These are phyloP conservation scores for Candida palmyrensis DNA, from an alignment of 805 yeast genomes.

Conservation along the genomic window DNA sequence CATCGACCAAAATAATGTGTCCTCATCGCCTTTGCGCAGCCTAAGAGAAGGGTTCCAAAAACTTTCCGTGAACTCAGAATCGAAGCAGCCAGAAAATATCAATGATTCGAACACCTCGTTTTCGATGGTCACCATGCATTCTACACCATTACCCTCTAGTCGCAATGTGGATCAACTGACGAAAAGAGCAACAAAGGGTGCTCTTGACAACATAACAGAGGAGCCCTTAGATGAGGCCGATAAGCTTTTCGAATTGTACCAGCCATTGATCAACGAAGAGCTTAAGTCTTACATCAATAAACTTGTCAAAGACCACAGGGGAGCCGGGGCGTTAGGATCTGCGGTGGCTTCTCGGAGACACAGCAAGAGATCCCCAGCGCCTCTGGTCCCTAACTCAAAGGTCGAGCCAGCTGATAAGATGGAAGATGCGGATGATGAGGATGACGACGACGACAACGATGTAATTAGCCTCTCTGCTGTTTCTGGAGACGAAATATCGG, in stretches of 20 bases:
- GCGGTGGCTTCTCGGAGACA: too few species aligned
- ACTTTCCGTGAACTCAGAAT: too few species aligned
- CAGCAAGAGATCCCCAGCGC: too few species aligned
- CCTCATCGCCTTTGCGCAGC: too few species aligned
- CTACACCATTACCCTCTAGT: too few species aligned
- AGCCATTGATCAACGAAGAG: constrained; percentile 14
- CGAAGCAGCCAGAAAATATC: too few species aligned
- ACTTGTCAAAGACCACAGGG: constrained; percentile 2
- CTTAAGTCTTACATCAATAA: constrained; percentile 13
- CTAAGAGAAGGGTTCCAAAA: too few species aligned
- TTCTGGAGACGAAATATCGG: too few species aligned
- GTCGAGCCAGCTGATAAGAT: constrained; percentile 4
- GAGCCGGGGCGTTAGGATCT: not conserved
- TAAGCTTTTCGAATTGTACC: constrained; percentile 11
- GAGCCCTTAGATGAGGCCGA: constrained; percentile 5
- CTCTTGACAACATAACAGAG: not conserved
- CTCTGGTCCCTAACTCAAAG: too few species aligned
- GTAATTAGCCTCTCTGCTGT: constrained; percentile 1
- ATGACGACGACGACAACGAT: constrained; percentile 1
- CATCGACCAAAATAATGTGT: constrained; percentile 3
- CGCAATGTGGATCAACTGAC: not conserved
- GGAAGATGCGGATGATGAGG: constrained; percentile 4
- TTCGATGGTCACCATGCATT: too few species aligned
- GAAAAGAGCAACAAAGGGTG: not conserved
- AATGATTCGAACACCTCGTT: too few species aligned